phyloP scores from a whole-genome alignment of 192 early-diverging fungal genomes.

The Coemansia sp. region DNA sequence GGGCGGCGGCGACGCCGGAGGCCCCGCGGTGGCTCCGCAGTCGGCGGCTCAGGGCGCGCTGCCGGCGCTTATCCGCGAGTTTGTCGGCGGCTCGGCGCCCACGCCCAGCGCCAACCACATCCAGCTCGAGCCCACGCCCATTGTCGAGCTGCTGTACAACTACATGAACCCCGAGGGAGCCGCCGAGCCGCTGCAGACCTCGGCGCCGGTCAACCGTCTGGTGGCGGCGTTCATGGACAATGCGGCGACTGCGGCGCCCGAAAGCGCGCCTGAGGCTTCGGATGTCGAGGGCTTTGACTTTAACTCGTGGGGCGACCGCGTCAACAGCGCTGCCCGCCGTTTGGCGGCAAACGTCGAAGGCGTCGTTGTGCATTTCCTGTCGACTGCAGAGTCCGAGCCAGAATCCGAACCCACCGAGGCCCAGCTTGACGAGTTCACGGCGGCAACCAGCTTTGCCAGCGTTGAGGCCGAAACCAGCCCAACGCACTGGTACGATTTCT shows the following conservation, averaged over 20 bases:
- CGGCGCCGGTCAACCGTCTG: slow-evolving; percentile 8
- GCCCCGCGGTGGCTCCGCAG: background rate
- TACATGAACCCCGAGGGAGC: slow-evolving; percentile 14
- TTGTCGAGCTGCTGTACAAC: slow-evolving; percentile 38
- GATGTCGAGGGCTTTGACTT: slow-evolving; percentile 21
- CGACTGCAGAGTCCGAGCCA: background rate
- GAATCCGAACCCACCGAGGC: background rate
- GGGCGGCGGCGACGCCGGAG: background rate
- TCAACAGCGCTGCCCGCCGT: slow-evolving; percentile 32
- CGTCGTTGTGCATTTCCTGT: slow-evolving; percentile 21
- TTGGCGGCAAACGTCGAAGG: slow-evolving; percentile 32
- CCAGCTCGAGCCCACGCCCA: slow-evolving; percentile 15
- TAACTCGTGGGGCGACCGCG: slow-evolving; percentile 31
- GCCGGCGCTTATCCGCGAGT: slow-evolving; percentile 4
- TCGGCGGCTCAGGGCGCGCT: background rate
- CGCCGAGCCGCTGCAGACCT: background rate
- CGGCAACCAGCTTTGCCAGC: background rate
- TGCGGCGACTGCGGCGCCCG: background rate
- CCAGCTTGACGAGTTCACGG: background rate
- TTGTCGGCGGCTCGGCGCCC: slow-evolving; percentile 2
- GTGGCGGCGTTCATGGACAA: background rate
- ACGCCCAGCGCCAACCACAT: slow-evolving; percentile 5
- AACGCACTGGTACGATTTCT: slow-evolving; percentile 2
- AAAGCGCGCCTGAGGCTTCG: background rate
- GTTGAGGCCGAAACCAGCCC: background rate